Evolutionary conservation across 306 rosid species (phyloP), one percentile per base, ranked within the genome.

Genomic region (Nissolia schottii): DNA sequence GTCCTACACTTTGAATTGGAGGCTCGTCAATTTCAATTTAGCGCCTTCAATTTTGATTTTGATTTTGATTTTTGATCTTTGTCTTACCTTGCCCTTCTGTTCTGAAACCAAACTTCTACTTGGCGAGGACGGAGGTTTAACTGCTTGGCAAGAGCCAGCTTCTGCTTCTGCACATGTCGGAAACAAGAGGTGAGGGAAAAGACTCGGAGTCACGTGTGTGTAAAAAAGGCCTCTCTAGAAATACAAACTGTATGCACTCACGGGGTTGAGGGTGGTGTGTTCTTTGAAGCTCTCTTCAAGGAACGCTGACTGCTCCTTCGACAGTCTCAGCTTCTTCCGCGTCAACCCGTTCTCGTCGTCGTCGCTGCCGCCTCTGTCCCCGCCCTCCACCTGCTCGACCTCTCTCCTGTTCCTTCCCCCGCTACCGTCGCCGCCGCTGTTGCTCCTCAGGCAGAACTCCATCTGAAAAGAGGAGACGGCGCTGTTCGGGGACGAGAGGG

Each of bases 91-190:
- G 99, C 99, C 79, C 99, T 89, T 85, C 99, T 85, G 55, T 95
- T 95, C 77, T 95, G 99, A 80, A 95, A 95, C 99, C 99, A 95
- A 3, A 95, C 99, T 77, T 95, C 99, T 3, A 95, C 99, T 73
- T 95, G 99, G n/a, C 99, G 91, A 1, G 99, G 96, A 69, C 96
- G 91, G 23, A 95, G 99, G 73, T 85, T 92, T 34, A 92, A 81
- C 86, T 89, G 90, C 63, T 85, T 95, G 2, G 97, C 96, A 35
- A 92, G 85, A 6, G 91, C 92, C 13, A 82, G 87, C 70, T 95
- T 95, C 71, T 92, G 99, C 76, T 95, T 91, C 99, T 95, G 92
- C 54, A 67, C 1, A 40, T 61, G 20, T 29, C 15, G 2, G 5
- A 1, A 18, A 15, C 2, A 46, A 31, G 20, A 3, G 28, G 11